Evolutionary conservation across 805 yeast species (phyloP).

Genomic region (Candida tallmaniae): DNA sequence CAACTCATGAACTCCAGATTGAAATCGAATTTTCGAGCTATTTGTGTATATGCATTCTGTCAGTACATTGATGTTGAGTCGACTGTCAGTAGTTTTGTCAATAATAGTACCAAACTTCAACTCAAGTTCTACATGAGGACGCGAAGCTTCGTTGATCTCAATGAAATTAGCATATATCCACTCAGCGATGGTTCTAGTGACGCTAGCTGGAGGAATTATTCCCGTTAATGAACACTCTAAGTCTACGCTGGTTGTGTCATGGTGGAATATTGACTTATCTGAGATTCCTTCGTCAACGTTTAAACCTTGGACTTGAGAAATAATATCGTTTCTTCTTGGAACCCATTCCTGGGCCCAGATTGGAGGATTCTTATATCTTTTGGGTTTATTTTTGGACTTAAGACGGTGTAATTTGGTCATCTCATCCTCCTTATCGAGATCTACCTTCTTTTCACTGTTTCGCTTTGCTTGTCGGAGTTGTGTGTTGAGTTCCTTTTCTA

Average conservation of each 20-base stretch:
- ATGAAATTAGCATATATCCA: conserved; percentile 84
- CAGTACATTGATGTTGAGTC: conserved; percentile 62
- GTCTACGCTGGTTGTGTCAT: conserved; percentile 29
- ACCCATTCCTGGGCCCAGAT: conserved; percentile 81
- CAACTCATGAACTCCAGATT: conserved; percentile 60
- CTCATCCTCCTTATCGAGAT: conserved; percentile 18
- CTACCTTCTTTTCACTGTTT: not conserved
- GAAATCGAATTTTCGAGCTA: conserved; percentile 51
- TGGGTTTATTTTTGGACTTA: conserved; percentile 44
- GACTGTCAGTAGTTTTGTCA: conserved; percentile 56
- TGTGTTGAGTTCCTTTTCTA: not conserved
- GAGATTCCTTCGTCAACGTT: conserved; percentile 9
- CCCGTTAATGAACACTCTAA: conserved; percentile 61
- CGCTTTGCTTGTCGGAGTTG: not conserved
- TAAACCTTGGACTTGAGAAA: not conserved
- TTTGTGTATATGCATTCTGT: conserved; percentile 65
- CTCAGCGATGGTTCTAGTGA: conserved; percentile 75
- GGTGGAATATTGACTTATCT: conserved; percentile 27
- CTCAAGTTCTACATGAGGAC: conserved; percentile 62
- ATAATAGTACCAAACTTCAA: conserved; percentile 69
- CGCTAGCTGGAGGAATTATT: conserved; percentile 71
- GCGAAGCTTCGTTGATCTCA: conserved; percentile 54
- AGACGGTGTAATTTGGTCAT: conserved; percentile 20
- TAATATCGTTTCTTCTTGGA: conserved; percentile 21
- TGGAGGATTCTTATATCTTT: conserved; percentile 61